Evolutionary conservation across 345 rosid species (phyloP), one percentile per base, ranked within the genome.

Genomic region (Aquilaria malaccensis): DNA sequence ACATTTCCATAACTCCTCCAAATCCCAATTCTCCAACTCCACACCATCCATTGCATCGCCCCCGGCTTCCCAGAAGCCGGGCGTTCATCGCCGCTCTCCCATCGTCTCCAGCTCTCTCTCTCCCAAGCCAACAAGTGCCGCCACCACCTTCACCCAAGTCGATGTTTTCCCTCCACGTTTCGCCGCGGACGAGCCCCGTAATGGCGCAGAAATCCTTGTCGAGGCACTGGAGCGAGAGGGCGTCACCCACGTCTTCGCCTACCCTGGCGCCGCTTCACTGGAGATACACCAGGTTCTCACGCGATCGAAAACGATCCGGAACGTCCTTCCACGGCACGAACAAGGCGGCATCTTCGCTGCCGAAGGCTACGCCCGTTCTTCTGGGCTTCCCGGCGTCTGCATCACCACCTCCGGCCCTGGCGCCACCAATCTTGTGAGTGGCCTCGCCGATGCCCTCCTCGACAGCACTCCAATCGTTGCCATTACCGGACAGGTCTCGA

Each of bases 331-430:
- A 0, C 89, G 99, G n/a, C 99, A 94, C 65, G 99, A 94, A 51
- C 99, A 94, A 65, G 99, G 97, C n/a, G 99, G 97, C 10, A 63
- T 94, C 56, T 94, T 94, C 41, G 96, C 97, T 0, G 97, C 99
- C 3, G 96, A 90, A 62, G 99, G 99, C 0, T 94, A 94, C 66
- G 93, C 96, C 2, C 88, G 95, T 14, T 72, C 99, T 30, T 86
- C 97, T 0, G 96, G 96, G 11, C 69, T 61, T n/a, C 83, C 95
- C 1, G 97, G 99, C 13, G 82, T 90, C 67, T 94, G 97, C 61
- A 90, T 94, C 49, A 96, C 99, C 14, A 94, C 99, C 12, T 94
- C 97, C 2, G 95, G 99, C 37, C 97, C 96, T 2, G 96, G 97
- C 11, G 96, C 97, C 13, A 88, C 97, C 7, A 88, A 94, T 66